Conservation (phyloP, 2,329 filamentous ascomycete genomes). For the Pseudocercospora macadamiae region DNA sequence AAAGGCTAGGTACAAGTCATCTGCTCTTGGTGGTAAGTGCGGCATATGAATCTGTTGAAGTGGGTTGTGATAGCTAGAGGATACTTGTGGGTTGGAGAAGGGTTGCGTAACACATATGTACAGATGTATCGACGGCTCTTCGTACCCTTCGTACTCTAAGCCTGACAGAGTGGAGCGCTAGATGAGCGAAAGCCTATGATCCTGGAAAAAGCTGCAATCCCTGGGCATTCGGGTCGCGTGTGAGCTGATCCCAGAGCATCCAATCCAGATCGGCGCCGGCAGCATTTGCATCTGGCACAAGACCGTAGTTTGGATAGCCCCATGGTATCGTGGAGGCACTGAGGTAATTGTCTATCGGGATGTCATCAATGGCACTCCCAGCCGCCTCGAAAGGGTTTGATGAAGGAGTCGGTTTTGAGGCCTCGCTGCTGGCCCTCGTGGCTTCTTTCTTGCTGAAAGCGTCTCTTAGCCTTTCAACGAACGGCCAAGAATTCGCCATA, state of each 20-base stretch:
- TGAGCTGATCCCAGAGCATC: constrained; percentile 27
- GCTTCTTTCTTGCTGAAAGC: constrained; percentile 20
- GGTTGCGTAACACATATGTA: background rate
- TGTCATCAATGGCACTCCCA: constrained; percentile 13
- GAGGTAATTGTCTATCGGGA: constrained; percentile 20
- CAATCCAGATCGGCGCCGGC: constrained; percentile 23
- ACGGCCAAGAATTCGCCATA: background rate
- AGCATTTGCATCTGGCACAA: constrained; percentile 2
- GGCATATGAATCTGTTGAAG: no score
- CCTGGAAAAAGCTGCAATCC: constrained; percentile 8
- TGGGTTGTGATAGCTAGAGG: no score
- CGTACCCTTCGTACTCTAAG: background rate
- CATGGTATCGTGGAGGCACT: constrained; percentile 16
- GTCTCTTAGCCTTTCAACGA: constrained; percentile 19
- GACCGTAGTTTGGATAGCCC: constrained; percentile 18
- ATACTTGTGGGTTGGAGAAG: no score
- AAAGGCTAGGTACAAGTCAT: no score
- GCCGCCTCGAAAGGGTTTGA: constrained; percentile 13
- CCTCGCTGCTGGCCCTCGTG: constrained; percentile 16
- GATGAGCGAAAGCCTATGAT: background rate
- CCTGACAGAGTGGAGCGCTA: background rate
- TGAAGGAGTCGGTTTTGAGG: constrained; percentile 11
- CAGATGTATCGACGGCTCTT: background rate
- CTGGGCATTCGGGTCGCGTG: constrained; percentile 14
- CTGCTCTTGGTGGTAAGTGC: no score